phyloP scores from a whole-genome alignment of 2,329 filamentous ascomycete genomes.

The Diaporthe nobilis region DNA sequence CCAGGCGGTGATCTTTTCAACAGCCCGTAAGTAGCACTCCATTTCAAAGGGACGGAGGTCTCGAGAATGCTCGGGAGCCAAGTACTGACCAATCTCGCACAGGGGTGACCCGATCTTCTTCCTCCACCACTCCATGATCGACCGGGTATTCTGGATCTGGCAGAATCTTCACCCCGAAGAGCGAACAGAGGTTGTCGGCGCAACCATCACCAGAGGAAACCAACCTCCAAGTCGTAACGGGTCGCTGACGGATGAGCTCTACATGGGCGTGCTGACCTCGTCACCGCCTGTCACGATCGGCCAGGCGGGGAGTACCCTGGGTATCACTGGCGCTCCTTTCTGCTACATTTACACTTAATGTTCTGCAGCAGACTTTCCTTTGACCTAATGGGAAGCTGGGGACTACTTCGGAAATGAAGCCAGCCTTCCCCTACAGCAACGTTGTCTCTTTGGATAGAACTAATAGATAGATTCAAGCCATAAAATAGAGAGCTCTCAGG shows the following conservation, averaged over 20 bases:
- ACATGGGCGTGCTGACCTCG: slow-evolving; percentile 22
- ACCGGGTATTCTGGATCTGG: slow-evolving; percentile 54
- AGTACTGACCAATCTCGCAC: background rate
- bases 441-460: background rate
- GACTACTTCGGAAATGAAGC: too few relatives aligned
- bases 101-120: slow-evolving; percentile 53
- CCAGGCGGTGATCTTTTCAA: slow-evolving; percentile 47
- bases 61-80: background rate
- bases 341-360: slow-evolving; percentile 10
- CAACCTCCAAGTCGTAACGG: slow-evolving; percentile 2
- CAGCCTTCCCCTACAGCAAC: too few relatives aligned
- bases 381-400: background rate
- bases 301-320: slow-evolving; percentile 14
- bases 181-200: slow-evolving; percentile 41
- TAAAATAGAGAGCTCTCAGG: background rate
- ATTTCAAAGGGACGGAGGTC: background rate
- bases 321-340: slow-evolving; percentile 8
- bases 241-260: slow-evolving; percentile 4
- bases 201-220: slow-evolving; percentile 2
- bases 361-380: background rate
- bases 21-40: slow-evolving; percentile 43
- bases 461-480: background rate
- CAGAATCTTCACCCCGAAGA: slow-evolving; percentile 52
- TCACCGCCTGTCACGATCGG: slow-evolving; percentile 11
- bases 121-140: slow-evolving; percentile 52